Evolutionary conservation across 2,329 filamentous ascomycete species (phyloP).

Genomic region (Xylaria sp.): DNA sequence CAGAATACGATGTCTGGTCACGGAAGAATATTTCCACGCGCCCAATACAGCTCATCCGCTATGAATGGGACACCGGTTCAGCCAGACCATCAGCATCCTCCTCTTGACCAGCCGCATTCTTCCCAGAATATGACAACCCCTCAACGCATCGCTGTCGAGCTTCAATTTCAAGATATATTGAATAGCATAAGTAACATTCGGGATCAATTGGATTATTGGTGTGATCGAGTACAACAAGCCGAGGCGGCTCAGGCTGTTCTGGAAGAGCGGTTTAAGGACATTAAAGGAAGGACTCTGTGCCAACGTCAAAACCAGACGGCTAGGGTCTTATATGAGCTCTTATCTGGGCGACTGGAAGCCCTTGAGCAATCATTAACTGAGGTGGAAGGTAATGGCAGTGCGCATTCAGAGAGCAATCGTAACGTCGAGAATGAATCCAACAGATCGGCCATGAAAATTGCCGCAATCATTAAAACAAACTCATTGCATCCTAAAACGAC

Average conservation of each 20-base stretch:
- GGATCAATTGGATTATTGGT: background rate
- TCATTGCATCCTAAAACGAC: background rate
- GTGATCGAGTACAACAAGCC: background rate
- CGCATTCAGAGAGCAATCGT: background rate
- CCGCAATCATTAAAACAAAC: background rate
- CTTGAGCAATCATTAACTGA: background rate
- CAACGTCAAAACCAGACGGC: background rate
- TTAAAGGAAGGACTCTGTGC: background rate
- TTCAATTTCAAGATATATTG: too few species aligned
- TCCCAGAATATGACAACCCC: too few species aligned
- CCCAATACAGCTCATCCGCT: too few species aligned
- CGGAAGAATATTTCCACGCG: too few species aligned
- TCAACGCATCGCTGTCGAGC: too few species aligned
- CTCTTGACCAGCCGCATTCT: too few species aligned
- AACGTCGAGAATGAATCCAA: background rate
- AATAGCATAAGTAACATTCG: background rate
- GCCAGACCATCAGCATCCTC: too few species aligned
- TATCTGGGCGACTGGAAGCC: background rate
- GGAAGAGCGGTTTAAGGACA: background rate
- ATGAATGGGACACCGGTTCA: too few species aligned
- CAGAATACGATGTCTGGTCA: too few species aligned
- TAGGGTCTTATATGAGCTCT: background rate
- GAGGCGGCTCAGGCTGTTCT: background rate
- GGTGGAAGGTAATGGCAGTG: background rate
- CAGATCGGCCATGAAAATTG: background rate